Base-by-base conservation (phyloP, 164 flowering plant genomes). In the Paratinospora sagittata region DNA sequence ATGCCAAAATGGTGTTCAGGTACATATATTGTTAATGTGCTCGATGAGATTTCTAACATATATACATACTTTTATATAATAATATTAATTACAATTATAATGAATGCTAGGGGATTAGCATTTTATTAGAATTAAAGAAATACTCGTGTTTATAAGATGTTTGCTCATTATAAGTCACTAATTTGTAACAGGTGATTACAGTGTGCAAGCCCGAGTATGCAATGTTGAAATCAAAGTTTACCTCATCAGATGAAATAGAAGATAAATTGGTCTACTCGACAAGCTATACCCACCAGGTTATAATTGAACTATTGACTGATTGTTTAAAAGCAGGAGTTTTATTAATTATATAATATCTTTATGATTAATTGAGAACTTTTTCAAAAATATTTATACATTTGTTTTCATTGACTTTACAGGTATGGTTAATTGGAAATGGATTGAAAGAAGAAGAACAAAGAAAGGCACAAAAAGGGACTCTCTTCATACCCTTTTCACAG, bases 401-500 rank as follows among this genome's bases (percentile, higher is more conserved):
- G 3, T n/a, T 66, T 14, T 14, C n/a, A 19, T 14, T 37, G 41
- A 6, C 27, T 71, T 41, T 58, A 76, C 55, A 64, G 65, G 39
- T 74, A 47, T 83, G 86, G 86, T 16, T 83, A 34, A 84, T 81
- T 4, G 86, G 79, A 45, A 73, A 80, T 24, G 82, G 73, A 45
- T 45, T 80, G 37, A 73, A 66, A 3, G 79, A 80, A 24, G 67
- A 49, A 0, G 87, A 80, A 33, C 81, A 84, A 41, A 36, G 41
- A 33, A 75, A 63, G 74, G 85, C 80, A 43, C 63, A 80, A 33
- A 82, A 80, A 73, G 90, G 88, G 69, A 78, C 90, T 10, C 3
- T 76, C 13, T 85, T 89, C 75, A 82, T 87, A 67, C 93, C 93
- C 0, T 81, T 79, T 67, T 80, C 93, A 0, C 83, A 77, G 60